phyloP scores from a whole-genome alignment of 352 stramenopile genomes.

The Globisporangium yorkense region DNA sequence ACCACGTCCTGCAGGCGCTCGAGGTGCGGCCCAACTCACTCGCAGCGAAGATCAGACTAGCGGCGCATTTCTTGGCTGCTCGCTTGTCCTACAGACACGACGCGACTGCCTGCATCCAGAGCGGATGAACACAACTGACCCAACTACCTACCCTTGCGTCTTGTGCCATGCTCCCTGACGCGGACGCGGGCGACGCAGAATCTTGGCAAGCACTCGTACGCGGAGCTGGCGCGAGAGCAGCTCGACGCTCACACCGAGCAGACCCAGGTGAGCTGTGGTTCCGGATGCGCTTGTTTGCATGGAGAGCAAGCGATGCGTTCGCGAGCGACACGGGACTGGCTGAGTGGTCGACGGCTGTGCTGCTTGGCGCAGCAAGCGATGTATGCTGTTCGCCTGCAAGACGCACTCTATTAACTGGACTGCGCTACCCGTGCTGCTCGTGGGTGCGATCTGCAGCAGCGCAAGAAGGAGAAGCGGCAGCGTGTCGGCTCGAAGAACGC shows the following conservation, averaged over 20 bases:
- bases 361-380: not conserved
- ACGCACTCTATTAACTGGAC: not conserved
- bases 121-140: not conserved
- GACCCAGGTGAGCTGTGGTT: not conserved
- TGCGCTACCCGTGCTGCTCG: not conserved
- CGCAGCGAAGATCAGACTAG: too few species aligned
- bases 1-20: conserved; percentile 50
- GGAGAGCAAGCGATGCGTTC: too few species aligned
- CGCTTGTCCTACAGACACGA: not conserved
- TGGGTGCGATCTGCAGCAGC: not conserved
- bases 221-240: conserved; percentile 1
- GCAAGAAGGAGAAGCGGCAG: conserved; percentile 32
- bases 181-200: not conserved
- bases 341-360: not conserved
- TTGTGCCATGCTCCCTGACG: not conserved
- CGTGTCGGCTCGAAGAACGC: conserved; percentile 30
- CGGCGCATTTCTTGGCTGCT: not conserved
- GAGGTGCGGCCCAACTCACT: conserved; percentile 20
- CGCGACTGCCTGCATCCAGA: not conserved
- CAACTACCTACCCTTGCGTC: not conserved
- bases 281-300: too few species aligned
- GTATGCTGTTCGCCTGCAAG: too few species aligned
- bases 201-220: conserved; percentile 3
- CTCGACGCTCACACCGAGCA: conserved; percentile 1
- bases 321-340: too few species aligned